phyloP scores from a whole-genome alignment of 164 flowering plant genomes.

The Nymphaea colorata region DNA sequence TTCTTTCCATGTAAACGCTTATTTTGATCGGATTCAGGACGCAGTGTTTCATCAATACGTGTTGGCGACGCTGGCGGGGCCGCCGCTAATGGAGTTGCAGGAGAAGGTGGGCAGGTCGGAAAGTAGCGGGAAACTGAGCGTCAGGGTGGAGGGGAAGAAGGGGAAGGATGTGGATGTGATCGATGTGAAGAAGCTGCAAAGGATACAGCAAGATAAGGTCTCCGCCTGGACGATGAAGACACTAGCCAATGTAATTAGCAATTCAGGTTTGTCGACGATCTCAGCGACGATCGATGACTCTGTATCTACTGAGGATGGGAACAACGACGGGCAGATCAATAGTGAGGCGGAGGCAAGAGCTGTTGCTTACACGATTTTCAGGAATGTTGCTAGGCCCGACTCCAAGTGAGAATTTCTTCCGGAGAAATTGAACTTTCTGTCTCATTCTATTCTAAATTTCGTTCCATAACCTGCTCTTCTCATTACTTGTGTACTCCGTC shows the following conservation, averaged over 20 bases:
- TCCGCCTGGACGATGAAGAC: conserved; percentile 36
- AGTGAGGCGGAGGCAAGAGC: conserved; percentile 44
- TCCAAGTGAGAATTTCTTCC: conserved; percentile 26
- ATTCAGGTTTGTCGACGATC: conserved; percentile 26
- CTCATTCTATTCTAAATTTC: too few species aligned
- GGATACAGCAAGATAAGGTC: conserved; percentile 20
- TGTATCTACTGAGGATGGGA: background rate
- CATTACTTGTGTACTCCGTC: background rate
- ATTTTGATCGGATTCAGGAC: conserved; percentile 41
- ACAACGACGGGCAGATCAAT: conserved; percentile 24
- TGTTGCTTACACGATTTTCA: conserved; percentile 41
- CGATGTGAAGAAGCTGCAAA: conserved; percentile 30
- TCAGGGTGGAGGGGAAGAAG: background rate
- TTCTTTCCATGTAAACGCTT: conserved; percentile 33
- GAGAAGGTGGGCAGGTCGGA: background rate
- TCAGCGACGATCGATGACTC: conserved; percentile 28
- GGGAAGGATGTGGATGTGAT: conserved; percentile 10
- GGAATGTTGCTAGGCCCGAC: conserved; percentile 43
- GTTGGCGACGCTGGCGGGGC: conserved; percentile 27
- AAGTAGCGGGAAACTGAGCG: conserved; percentile 2
- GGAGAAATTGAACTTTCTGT: too few species aligned
- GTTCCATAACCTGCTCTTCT: background rate
- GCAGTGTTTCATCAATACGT: conserved; percentile 31
- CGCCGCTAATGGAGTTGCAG: conserved; percentile 15
- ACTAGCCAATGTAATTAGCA: conserved; percentile 19